Conservation (phyloP, 305 asterid species). For the Fraxinus greggii region DNA sequence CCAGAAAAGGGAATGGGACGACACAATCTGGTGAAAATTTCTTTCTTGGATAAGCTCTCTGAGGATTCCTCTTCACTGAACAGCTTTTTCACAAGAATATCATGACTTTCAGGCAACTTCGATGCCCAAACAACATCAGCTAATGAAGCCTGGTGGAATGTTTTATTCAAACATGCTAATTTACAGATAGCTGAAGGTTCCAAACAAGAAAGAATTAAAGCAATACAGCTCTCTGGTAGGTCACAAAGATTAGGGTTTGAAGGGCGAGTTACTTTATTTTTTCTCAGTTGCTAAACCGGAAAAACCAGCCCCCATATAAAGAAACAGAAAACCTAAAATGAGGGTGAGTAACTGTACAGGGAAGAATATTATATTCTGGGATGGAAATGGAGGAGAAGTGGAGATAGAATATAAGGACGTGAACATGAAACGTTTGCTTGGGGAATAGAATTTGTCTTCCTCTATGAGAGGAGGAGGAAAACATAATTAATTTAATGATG, state of each 20-base stretch:
- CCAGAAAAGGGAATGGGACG: constrained; percentile 33
- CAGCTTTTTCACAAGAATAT: constrained; percentile 33
- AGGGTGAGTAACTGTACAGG: neutral
- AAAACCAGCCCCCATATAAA: constrained; percentile 42
- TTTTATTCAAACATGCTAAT: constrained; percentile 32
- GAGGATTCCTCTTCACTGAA: neutral
- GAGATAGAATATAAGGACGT: neutral
- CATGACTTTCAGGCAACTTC: constrained; percentile 47
- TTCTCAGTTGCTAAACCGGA: constrained; percentile 21
- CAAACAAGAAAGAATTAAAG: constrained; percentile 36
- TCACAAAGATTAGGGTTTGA: constrained; percentile 32
- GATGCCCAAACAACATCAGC: constrained; percentile 48
- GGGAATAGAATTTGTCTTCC: neutral
- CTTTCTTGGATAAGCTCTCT: constrained; percentile 29
- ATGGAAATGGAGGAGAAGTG: neutral
- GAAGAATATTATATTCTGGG: neutral
- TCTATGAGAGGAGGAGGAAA: neutral
- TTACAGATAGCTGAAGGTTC: constrained; percentile 43
- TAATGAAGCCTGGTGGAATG: constrained; percentile 45
- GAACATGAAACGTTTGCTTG: neutral
- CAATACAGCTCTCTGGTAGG: constrained; percentile 57
- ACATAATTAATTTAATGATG: neutral
- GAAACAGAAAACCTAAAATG: neutral
- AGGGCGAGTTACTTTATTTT: neutral
- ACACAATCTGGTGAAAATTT: constrained; percentile 35